A percentile compares a stretch with the other conserved stretches of the same genome.
Conservation (phyloP, 345 rosid species). For the Populus simonii region DNA sequence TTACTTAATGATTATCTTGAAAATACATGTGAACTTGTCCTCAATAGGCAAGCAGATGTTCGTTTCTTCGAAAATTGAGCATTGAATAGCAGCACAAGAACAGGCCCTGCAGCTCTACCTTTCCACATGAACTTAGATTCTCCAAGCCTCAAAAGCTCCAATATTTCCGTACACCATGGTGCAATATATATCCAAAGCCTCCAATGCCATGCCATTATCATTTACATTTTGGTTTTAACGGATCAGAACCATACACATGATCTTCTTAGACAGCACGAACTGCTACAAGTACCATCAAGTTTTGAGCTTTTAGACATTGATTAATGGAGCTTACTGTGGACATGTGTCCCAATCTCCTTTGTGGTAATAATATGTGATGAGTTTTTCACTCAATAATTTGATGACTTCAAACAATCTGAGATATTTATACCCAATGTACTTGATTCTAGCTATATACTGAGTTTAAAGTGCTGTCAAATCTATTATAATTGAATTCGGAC, state of each 20-base stretch:
- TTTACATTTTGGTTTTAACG: not conserved
- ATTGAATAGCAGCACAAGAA: not conserved
- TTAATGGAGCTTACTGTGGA: conserved; percentile 10
- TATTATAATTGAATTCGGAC: no score
- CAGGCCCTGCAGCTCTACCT: not conserved
- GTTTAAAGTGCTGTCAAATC: fast-evolving
- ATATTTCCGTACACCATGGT: not conserved
- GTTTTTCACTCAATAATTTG: no score
- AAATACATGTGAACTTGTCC: conserved; percentile 22
- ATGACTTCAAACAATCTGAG: no score
- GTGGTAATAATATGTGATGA: no score
- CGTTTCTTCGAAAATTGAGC: not conserved
- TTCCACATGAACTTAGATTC: not conserved
- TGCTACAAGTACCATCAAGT: not conserved
- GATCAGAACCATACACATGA: not conserved
- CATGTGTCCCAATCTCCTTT: conserved; percentile 4
- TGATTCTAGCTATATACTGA: no score
- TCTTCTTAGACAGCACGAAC: not conserved
- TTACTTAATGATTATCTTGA: not conserved
- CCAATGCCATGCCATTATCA: not conserved
- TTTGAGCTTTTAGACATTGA: not conserved
- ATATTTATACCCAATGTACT: no score
- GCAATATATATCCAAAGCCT: not conserved
- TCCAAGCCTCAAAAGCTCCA: conserved; percentile 4
- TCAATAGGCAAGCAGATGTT: not conserved